Evolutionary conservation across 2,329 filamentous ascomycete species (phyloP).

Genomic region (Fusarium guadeloupense): DNA sequence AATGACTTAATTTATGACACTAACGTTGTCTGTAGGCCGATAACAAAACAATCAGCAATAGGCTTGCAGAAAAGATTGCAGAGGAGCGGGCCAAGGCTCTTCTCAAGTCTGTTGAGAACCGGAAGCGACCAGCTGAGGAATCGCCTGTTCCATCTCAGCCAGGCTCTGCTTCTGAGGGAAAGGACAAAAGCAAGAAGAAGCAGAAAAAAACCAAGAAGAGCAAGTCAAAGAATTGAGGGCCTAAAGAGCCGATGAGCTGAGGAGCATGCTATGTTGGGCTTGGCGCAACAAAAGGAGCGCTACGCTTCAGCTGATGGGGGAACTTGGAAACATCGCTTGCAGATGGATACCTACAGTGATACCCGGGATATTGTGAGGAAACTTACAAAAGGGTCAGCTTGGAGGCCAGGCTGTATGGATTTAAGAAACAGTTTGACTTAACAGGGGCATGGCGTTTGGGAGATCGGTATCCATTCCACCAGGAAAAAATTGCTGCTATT

Average conservation of each 20-base stretch:
- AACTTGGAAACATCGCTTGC: background rate
- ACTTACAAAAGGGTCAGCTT: background rate
- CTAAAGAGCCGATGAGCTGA: background rate
- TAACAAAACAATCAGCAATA: slow-evolving; percentile 61
- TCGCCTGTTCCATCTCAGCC: slow-evolving; percentile 39
- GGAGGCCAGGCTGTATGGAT: background rate
- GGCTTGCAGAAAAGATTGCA: slow-evolving; percentile 64
- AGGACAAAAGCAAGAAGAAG: slow-evolving; percentile 45
- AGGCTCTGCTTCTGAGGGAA: slow-evolving; percentile 20
- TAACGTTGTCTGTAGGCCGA: slow-evolving; percentile 52
- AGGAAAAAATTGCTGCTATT: background rate
- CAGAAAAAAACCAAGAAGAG: slow-evolving; percentile 49
- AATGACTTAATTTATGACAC: slow-evolving; percentile 6
- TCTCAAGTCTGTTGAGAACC: slow-evolving; percentile 56
- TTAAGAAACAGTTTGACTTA: slow-evolving; percentile 16
- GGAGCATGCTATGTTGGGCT: too few relatives aligned
- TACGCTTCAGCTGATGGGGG: background rate
- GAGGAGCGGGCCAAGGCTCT: slow-evolving; percentile 64
- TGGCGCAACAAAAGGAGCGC: background rate
- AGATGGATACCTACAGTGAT: slow-evolving; percentile 10
- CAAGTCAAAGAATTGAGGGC: slow-evolving; percentile 42
- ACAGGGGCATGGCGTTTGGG: slow-evolving; percentile 27
- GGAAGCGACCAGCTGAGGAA: slow-evolving; percentile 54
- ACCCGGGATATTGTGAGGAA: slow-evolving; percentile 12
- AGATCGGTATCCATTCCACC: background rate